phyloP scores from a whole-genome alignment of 1,284 basidiomycete genomes.

The Apiotrichum mycotoxinovorans region DNA sequence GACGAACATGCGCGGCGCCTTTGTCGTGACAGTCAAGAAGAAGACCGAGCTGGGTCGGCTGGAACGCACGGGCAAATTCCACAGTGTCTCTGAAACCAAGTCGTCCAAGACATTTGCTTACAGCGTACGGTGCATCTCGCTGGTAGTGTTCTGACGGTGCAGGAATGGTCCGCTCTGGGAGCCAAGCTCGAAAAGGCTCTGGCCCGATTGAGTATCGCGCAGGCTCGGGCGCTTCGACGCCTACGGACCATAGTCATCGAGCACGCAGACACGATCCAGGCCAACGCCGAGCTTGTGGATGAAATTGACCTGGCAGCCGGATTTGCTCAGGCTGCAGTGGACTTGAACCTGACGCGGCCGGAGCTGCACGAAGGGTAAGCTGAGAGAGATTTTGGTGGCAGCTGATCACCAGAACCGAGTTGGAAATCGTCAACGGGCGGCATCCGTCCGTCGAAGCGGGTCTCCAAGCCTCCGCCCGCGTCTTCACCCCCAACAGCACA shows the following conservation, averaged over 20 bases:
- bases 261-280: conserved; percentile 58
- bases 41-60: conserved; percentile 53
- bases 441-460: conserved; percentile 93
- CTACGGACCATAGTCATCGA: conserved; percentile 67
- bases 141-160: neutral
- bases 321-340: conserved; percentile 76
- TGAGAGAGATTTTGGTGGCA: neutral
- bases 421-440: conserved; percentile 71
- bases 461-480: conserved; percentile 66
- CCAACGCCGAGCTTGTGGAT: conserved; percentile 76
- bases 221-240: conserved; percentile 66
- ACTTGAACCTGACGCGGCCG: conserved; percentile 74
- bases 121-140: conserved; percentile 53
- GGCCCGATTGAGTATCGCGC: conserved; percentile 57
- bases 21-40: conserved; percentile 43
- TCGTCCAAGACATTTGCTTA: conserved; percentile 61
- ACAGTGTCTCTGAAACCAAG: conserved; percentile 20
- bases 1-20: conserved; percentile 7
- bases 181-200: conserved; percentile 61
- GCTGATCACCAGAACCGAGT: conserved; percentile 56
- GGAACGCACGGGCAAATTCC: conserved; percentile 30
- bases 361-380: conserved; percentile 65
- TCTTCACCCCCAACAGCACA: conserved; percentile 80
- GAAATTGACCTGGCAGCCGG: conserved; percentile 82
- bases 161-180: conserved; percentile 67